Conservation (phyloP, 1,139 yeast species). For the Sugiyamaella xylanicola region DNA sequence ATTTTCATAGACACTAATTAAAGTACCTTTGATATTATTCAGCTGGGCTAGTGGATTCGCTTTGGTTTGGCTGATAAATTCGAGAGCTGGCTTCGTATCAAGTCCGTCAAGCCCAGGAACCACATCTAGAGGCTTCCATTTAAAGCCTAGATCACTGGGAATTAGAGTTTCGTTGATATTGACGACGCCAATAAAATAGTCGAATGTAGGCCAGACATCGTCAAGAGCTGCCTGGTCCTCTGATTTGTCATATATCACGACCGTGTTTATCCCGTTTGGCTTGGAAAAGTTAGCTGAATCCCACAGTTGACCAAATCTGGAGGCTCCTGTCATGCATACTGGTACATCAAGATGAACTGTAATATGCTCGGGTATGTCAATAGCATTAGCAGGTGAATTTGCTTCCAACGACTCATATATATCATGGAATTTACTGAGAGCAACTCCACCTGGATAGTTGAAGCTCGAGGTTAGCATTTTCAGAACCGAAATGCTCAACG, state of each 20-base stretch:
- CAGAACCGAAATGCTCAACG: slow-evolving; percentile 50
- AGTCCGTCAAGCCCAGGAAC: slow-evolving; percentile 46
- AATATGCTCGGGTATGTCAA: slow-evolving; percentile 21
- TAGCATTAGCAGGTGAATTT: slow-evolving; percentile 7
- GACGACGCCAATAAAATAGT: slow-evolving; percentile 58
- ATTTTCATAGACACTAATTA: background rate
- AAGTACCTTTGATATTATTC: background rate
- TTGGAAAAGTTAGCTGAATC: slow-evolving; percentile 22
- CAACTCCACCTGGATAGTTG: slow-evolving; percentile 91
- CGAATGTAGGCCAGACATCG: slow-evolving; percentile 56
- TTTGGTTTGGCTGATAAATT: background rate
- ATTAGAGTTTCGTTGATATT: slow-evolving; percentile 32
- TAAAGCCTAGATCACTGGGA: slow-evolving; percentile 32
- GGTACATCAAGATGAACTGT: slow-evolving; percentile 74
- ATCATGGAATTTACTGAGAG: slow-evolving; percentile 57
- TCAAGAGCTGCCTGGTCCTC: slow-evolving; percentile 52
- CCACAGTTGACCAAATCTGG: slow-evolving; percentile 67
- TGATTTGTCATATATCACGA: slow-evolving; percentile 70
- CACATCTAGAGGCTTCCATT: slow-evolving; percentile 48
- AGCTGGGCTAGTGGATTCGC: background rate
- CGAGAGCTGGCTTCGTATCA: slow-evolving; percentile 28
- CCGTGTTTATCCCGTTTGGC: slow-evolving; percentile 6
- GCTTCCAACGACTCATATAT: slow-evolving; percentile 27
- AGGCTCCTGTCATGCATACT: slow-evolving; percentile 86
- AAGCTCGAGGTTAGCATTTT: slow-evolving; percentile 65